A percentile compares a stretch with the other conserved stretches of the same genome.
phyloP scores from a whole-genome alignment of 495 filamentous ascomycete genomes.

The Aspergillus mulundensis region DNA sequence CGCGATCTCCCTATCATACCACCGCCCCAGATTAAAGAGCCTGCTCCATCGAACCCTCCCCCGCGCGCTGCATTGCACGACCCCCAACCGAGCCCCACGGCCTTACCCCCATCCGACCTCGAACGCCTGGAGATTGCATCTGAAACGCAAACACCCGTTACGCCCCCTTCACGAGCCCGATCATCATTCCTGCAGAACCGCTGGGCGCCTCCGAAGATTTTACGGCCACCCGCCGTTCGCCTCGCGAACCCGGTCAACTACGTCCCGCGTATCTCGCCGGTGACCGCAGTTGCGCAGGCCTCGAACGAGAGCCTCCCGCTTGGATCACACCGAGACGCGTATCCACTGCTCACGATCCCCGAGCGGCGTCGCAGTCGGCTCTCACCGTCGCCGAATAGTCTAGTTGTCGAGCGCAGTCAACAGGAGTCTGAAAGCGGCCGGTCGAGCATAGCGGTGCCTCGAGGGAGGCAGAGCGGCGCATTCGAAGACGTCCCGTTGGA shows the following conservation, averaged over 20 bases:
- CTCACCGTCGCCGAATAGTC: constrained; percentile 52
- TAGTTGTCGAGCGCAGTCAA: constrained; percentile 61
- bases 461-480: constrained; percentile 40
- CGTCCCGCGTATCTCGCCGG: constrained; percentile 45
- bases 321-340: constrained; percentile 48
- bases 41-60: constrained; percentile 21
- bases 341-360: constrained; percentile 65
- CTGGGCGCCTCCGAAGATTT: constrained; percentile 19
- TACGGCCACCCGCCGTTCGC: constrained; percentile 38
- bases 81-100: constrained; percentile 12
- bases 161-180: constrained; percentile 4
- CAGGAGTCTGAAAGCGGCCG: constrained; percentile 53
- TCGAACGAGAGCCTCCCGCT: constrained; percentile 42
- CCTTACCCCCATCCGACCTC: constrained; percentile 16
- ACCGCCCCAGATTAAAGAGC: constrained; percentile 34
- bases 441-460: constrained; percentile 65
- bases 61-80: constrained; percentile 22
- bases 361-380: constrained; percentile 59
- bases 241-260: constrained; percentile 48
- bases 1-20: constrained; percentile 21
- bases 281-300: constrained; percentile 27
- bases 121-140: constrained; percentile 12
- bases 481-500: constrained; percentile 33
- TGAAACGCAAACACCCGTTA: neutral
- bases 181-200: constrained; percentile 11